Evolutionary conservation across 768 basidiomycete genomes (phyloP).

Genomic region (Clavulina sp.): DNA sequence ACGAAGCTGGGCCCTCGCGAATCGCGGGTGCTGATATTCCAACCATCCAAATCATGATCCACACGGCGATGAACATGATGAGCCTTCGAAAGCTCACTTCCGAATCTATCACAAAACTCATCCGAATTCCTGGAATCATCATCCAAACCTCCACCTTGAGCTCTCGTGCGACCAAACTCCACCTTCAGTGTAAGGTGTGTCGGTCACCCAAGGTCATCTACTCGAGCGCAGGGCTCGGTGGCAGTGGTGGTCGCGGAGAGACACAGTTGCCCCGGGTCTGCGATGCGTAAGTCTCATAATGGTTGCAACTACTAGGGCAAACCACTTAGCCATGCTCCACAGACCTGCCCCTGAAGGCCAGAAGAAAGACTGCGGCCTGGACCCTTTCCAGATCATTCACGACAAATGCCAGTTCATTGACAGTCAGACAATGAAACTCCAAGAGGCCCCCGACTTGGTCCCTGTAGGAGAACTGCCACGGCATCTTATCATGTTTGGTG

Average conservation of each 20-base stretch:
- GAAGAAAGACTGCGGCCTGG: constrained; percentile 86
- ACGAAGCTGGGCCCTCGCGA: not conserved
- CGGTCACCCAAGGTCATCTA: constrained; percentile 60
- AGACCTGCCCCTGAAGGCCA: constrained; percentile 39
- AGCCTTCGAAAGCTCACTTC: constrained; percentile 81
- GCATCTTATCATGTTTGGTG: constrained; percentile 83
- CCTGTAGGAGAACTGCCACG: constrained; percentile 95
- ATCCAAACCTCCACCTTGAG: constrained; percentile 91
- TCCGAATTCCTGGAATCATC: constrained; percentile 93
- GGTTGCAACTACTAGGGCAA: too few relatives aligned
- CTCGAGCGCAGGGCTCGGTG: constrained; percentile 63
- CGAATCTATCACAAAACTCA: constrained; percentile 86
- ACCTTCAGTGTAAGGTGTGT: constrained; percentile 86
- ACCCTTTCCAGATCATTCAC: constrained; percentile 91
- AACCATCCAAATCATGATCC: constrained; percentile 72
- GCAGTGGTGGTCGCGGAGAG: constrained; percentile 64
- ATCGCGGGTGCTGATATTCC: constrained; percentile 27
- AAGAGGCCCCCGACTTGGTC: constrained; percentile 99
- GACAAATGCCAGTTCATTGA: constrained; percentile 89
- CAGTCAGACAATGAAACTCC: constrained; percentile 89
- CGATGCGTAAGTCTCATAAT: constrained; percentile 44
- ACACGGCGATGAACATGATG: constrained; percentile 80
- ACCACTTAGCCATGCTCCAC: constrained; percentile 22
- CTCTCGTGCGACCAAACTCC: constrained; percentile 80
- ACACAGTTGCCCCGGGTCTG: constrained; percentile 57